These are phyloP conservation scores for Cryptosporidium ryanae DNA, from an alignment of 169 alveolate genomes.

Conservation along the genomic window DNA sequence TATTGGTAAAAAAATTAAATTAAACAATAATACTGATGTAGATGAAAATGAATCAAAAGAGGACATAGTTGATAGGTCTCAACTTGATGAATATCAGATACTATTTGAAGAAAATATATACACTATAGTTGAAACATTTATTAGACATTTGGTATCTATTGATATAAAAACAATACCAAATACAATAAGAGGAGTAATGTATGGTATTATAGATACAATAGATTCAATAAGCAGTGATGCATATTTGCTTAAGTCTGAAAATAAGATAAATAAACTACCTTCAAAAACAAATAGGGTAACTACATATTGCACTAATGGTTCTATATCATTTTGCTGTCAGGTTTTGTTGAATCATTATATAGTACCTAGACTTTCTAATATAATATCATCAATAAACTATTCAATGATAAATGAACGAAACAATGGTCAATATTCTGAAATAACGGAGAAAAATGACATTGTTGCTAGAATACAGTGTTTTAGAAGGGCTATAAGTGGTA, in stretches of 20 bases:
- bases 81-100: constrained; percentile 16
- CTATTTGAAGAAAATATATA: constrained; percentile 28
- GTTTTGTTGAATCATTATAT: constrained; percentile 51
- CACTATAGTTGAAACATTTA: constrained; percentile 14
- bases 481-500: constrained; percentile 52
- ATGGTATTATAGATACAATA: constrained; percentile 64
- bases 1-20: constrained; percentile 19
- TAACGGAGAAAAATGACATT: constrained; percentile 31
- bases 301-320: constrained; percentile 43
- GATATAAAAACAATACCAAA: constrained; percentile 51
- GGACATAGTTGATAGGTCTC: constrained; percentile 6
- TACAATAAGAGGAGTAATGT: constrained; percentile 55
- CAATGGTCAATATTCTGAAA: background rate
- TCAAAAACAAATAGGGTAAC: constrained; percentile 26
- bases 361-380: constrained; percentile 55
- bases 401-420: background rate
- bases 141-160: constrained; percentile 20
- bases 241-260: constrained; percentile 15
- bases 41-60: background rate
- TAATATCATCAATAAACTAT: constrained; percentile 21
- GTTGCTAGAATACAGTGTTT: constrained; percentile 67
- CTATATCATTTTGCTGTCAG: constrained; percentile 69
- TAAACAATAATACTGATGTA: background rate
- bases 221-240: constrained; percentile 62
- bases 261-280: constrained; percentile 19